phyloP scores from a whole-genome alignment of 2,329 filamentous ascomycete species.

The Clonostachys rhizophaga region DNA sequence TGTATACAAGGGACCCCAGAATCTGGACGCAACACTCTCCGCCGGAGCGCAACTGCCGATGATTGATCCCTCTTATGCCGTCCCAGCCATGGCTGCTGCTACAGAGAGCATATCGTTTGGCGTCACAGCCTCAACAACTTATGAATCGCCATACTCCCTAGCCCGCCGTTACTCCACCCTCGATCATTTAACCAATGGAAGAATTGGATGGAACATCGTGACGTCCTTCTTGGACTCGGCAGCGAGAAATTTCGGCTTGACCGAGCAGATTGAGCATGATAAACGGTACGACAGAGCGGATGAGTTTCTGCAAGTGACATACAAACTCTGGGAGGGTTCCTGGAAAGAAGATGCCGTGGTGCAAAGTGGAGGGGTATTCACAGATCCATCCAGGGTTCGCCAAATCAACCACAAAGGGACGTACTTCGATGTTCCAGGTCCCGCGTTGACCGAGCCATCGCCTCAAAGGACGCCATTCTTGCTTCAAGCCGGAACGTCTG shows the following conservation, averaged over 20 bases:
- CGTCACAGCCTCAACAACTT: slow-evolving; percentile 26
- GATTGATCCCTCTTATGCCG: slow-evolving; percentile 27
- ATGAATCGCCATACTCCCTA: slow-evolving; percentile 23
- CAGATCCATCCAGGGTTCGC: slow-evolving; percentile 22
- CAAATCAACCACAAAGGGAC: slow-evolving; percentile 24
- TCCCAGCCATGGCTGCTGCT: slow-evolving; percentile 38
- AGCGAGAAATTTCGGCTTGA: slow-evolving; percentile 55
- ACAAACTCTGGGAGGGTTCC: slow-evolving; percentile 51
- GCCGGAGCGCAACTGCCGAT: slow-evolving; percentile 34
- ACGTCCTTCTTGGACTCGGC: slow-evolving; percentile 66
- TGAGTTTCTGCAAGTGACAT: slow-evolving; percentile 52
- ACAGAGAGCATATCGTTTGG: slow-evolving; percentile 34
- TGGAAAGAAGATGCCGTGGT: slow-evolving; percentile 4
- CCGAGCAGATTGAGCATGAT: slow-evolving; percentile 41
- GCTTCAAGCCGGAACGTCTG: slow-evolving; percentile 38
- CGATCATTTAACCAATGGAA: slow-evolving; percentile 32
- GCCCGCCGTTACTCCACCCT: slow-evolving; percentile 24
- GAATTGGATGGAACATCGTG: slow-evolving; percentile 49
- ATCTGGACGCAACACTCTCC: slow-evolving; percentile 14
- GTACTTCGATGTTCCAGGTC: slow-evolving; percentile 23
- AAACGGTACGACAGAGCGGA: slow-evolving; percentile 56
- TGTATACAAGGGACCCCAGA: slow-evolving; percentile 10
- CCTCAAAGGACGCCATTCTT: slow-evolving; percentile 40
- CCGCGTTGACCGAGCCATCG: slow-evolving; percentile 36
- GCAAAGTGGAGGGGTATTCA: slow-evolving; percentile 23